Evolutionary conservation across 768 basidiomycete genomes (phyloP).

Genomic region (Mycena maculata): DNA sequence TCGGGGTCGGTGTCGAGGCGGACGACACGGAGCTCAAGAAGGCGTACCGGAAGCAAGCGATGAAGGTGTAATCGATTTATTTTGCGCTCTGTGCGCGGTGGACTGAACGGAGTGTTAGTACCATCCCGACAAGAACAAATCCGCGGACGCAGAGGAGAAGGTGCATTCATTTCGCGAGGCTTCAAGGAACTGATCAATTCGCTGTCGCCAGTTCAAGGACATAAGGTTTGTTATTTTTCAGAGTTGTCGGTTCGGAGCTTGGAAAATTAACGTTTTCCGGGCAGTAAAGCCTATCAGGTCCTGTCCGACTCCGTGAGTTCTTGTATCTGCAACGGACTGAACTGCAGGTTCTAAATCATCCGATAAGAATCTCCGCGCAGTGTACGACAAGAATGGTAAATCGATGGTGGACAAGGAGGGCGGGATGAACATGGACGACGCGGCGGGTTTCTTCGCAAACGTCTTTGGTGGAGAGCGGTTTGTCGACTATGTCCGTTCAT

Average conservation of each 20-base stretch:
- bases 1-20: slow-evolving; percentile 78
- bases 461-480: slow-evolving; percentile 97
- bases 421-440: slow-evolving; percentile 86
- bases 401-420: slow-evolving; percentile 88
- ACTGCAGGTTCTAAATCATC: slow-evolving; percentile 9
- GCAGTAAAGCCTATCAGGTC: slow-evolving; percentile 95
- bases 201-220: slow-evolving; percentile 80
- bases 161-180: not conserved
- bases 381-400: slow-evolving; percentile 97
- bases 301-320: slow-evolving; percentile 80
- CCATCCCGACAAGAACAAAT: slow-evolving; percentile 95
- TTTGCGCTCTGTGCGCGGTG: slow-evolving; percentile 7
- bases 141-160: slow-evolving; percentile 92
- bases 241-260: not conserved
- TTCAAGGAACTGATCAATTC: not conserved
- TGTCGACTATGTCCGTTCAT: slow-evolving; percentile 79
- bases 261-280: slow-evolving; percentile 14
- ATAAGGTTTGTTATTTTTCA: slow-evolving; percentile 70
- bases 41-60: slow-evolving; percentile 93
- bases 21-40: slow-evolving; percentile 90
- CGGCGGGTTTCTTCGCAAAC: slow-evolving; percentile 93
- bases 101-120: slow-evolving; percentile 60
- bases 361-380: slow-evolving; percentile 79
- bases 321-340: not conserved
- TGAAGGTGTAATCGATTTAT: slow-evolving; percentile 74